Evolutionary conservation across 1,284 basidiomycete genomes (phyloP).

Genomic region (Cronartium quercuum): DNA sequence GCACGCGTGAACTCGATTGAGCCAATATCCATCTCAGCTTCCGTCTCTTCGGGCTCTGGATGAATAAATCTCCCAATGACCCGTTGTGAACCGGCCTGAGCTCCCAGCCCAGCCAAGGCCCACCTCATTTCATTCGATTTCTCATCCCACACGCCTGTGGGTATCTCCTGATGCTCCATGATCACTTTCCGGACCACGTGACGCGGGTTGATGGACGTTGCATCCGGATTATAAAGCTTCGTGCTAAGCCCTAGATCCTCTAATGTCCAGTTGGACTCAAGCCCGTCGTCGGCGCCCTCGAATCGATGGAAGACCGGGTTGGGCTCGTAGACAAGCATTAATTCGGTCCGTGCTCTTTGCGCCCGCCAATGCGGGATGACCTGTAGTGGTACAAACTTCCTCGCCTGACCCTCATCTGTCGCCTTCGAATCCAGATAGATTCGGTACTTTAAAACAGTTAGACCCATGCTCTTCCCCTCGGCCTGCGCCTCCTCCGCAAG

Average conservation of each 20-base stretch:
- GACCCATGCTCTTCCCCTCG: not conserved
- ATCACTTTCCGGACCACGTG: not conserved
- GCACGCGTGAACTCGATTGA: not conserved
- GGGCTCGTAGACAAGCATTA: not conserved
- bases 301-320: not conserved
- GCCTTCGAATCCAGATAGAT: constrained; percentile 3
- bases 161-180: not conserved
- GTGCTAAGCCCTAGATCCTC: not conserved
- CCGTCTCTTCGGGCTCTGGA: not conserved
- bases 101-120: not conserved
- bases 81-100: no score
- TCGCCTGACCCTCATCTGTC: not conserved
- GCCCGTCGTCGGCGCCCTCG: not conserved
- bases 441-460: constrained; percentile 24
- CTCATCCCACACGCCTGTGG: not conserved
- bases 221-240: not conserved
- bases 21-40: not conserved
- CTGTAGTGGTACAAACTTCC: not conserved
- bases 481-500: not conserved
- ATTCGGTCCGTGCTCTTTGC: constrained; percentile 2
- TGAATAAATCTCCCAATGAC: not conserved
- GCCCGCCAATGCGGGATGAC: constrained; percentile 7
- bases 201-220: not conserved
- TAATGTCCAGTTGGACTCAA: not conserved
- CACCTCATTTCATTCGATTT: not conserved